Base-by-base conservation (phyloP, 768 basidiomycete genomes). In the Lactarius sp. region DNA sequence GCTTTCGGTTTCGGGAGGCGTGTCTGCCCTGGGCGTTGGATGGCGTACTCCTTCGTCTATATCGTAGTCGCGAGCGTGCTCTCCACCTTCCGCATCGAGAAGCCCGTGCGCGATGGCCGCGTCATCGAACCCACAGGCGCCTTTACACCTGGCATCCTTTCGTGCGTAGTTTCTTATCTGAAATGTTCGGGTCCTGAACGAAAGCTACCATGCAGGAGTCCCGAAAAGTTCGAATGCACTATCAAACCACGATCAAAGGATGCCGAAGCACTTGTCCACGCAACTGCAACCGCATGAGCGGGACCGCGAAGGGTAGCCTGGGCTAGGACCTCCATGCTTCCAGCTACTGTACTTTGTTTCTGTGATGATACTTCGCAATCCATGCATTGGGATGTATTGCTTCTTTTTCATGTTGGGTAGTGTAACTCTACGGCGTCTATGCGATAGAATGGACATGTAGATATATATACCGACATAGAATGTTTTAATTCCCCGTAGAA, bases 1-100 rank as follows among this genome's bases (percentile, higher is more conserved):
- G 68, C 69, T 1, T 69, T 69, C 57, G 69, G 69, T 36, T 69
- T 69, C 42, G 69, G 69, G n/a, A 64, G 65, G 34, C 69, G 69
- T 12, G 67, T 69, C 12, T 69, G 69, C 31, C 69, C 69, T 14
- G 69, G 69, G 10, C 66, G 64, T 41, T 69, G 64, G 64, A 66
- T 69, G 64, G 69, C 69, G 6, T 54, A 70, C 22, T 51, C 60
- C 16, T 66, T 65, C 54, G 33, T 62, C 13, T 69, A 59, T 53
- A 42, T 69, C 52, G 57, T 61, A 18, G 63, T 67, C 27, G 69
- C 69, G 34, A 66, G 51, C 68, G 60, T 59, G 37, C 65, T 69
- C 5, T 59, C 69, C 1, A 16, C 62, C 4, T 69, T 64, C 59
- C 50, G 59, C 37, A 66, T 69, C 54, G 60, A 64, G 47, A 66